These are phyloP conservation scores for Ilyonectria sp. DNA, from an alignment of 2,329 filamentous ascomycete species.

Conservation along the genomic window DNA sequence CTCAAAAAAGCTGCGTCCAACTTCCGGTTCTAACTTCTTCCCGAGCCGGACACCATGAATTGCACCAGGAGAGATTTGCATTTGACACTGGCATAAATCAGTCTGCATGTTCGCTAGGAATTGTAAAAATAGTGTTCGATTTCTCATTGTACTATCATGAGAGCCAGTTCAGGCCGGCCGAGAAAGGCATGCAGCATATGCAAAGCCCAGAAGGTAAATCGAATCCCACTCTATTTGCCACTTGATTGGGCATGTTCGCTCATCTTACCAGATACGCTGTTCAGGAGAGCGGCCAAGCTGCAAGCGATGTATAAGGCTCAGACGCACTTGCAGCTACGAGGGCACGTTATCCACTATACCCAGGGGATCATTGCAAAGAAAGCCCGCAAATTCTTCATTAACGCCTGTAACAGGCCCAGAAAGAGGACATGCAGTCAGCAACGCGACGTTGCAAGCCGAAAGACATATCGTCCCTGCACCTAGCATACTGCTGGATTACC, in stretches of 20 bases:
- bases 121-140: neutral
- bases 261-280: conserved; percentile 33
- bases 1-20: no score
- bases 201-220: conserved; percentile 37
- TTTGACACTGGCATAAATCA: no score
- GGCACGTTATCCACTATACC: neutral
- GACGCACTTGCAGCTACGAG: conserved; percentile 17
- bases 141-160: neutral
- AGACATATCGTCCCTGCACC: neutral
- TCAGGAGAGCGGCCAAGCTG: conserved; percentile 38
- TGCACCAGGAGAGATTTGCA: neutral
- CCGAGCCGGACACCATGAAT: neutral
- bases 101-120: neutral
- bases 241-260: neutral
- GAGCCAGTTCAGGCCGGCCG: conserved; percentile 22
- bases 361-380: neutral
- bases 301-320: conserved; percentile 32
- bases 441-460: no score
- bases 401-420: neutral
- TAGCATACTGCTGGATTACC: neutral
- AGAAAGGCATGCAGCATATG: conserved; percentile 36
- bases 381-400: neutral
- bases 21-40: no score
- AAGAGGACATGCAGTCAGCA: neutral
- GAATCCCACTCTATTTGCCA: neutral